Percentiles rank a stretch among this genome's conserved stretches.
These are phyloP conservation scores for Epichloe uncinata DNA, from an alignment of 2,329 filamentous ascomycete genomes.

Conservation along the genomic window DNA sequence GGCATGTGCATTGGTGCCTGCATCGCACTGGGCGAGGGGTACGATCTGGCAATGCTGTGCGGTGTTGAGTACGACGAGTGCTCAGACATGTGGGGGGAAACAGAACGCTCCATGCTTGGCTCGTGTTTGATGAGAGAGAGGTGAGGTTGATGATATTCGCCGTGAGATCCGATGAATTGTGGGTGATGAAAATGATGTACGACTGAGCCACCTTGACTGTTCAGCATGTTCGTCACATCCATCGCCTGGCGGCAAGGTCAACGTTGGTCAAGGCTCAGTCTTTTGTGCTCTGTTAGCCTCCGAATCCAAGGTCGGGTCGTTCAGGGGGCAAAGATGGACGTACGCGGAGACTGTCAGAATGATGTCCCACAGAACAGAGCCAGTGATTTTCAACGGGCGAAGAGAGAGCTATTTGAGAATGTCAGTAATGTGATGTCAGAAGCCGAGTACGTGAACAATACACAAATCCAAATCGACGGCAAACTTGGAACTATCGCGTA, in stretches of 20 bases:
- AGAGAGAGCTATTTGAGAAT: not conserved
- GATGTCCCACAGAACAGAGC: slow-evolving; percentile 14
- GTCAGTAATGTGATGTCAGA: slow-evolving; percentile 1
- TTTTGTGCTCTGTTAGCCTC: slow-evolving; percentile 8
- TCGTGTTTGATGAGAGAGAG: slow-evolving; percentile 23
- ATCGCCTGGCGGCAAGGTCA: slow-evolving; percentile 35
- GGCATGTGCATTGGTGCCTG: slow-evolving; percentile 34
- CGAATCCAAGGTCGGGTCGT: not conserved
- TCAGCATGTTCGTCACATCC: slow-evolving; percentile 40
- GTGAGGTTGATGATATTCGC: slow-evolving; percentile 19
- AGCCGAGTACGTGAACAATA: too few relatives aligned
- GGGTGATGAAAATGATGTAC: slow-evolving; percentile 12
- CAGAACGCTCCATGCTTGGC: slow-evolving; percentile 36
- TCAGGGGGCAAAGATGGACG: not conserved
- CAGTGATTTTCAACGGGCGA: not conserved
- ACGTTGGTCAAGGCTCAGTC: slow-evolving; percentile 27
- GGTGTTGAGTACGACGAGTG: slow-evolving; percentile 41
- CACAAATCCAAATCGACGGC: not conserved
- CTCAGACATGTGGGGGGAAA: slow-evolving; percentile 46
- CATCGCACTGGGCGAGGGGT: slow-evolving; percentile 41
- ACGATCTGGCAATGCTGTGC: slow-evolving; percentile 34
- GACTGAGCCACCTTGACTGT: slow-evolving; percentile 30
- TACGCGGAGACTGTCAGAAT: slow-evolving; percentile 7
- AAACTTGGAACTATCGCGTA: not conserved
- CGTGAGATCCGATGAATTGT: slow-evolving; percentile 18